Conservation (phyloP, 2,329 filamentous ascomycete genomes). For the Arachnomyces sp. region DNA sequence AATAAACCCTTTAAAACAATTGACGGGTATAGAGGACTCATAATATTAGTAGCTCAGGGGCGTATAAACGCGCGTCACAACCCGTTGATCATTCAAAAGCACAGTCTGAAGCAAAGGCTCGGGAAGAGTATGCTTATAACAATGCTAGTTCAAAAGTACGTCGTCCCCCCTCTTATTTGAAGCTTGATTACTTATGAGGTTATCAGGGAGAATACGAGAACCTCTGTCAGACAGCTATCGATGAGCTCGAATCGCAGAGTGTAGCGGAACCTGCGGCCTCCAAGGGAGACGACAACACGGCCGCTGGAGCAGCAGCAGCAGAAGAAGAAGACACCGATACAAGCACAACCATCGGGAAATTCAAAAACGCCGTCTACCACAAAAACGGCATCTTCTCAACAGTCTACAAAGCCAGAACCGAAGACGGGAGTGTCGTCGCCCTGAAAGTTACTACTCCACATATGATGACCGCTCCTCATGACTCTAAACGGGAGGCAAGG, state of each 20-base stretch:
- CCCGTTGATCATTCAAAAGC: slow-evolving; percentile 40
- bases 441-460: slow-evolving; percentile 79
- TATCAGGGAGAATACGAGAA: slow-evolving; percentile 49
- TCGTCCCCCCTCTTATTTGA: slow-evolving; percentile 1
- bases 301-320: slow-evolving; percentile 15
- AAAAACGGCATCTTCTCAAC: slow-evolving; percentile 68
- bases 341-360: slow-evolving; percentile 44
- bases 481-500: slow-evolving; percentile 68
- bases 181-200: slow-evolving; percentile 14
- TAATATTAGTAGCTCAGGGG: slow-evolving; percentile 34
- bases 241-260: slow-evolving; percentile 21
- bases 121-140: slow-evolving; percentile 46
- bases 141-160: slow-evolving; percentile 30
- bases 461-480: slow-evolving; percentile 68
- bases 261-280: slow-evolving; percentile 18
- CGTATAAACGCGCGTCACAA: slow-evolving; percentile 39
- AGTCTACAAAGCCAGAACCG: slow-evolving; percentile 61
- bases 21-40: slow-evolving; percentile 13
- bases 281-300: slow-evolving; percentile 14
- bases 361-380: slow-evolving; percentile 48
- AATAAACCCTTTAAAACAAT: too few relatives aligned
- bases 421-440: slow-evolving; percentile 48
- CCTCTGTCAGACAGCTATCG: slow-evolving; percentile 33
- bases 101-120: slow-evolving; percentile 51
- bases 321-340: slow-evolving; percentile 20